These are phyloP conservation scores for Colletotrichum liaoningense DNA, from an alignment of 2,329 filamentous ascomycete species.

Conservation along the genomic window DNA sequence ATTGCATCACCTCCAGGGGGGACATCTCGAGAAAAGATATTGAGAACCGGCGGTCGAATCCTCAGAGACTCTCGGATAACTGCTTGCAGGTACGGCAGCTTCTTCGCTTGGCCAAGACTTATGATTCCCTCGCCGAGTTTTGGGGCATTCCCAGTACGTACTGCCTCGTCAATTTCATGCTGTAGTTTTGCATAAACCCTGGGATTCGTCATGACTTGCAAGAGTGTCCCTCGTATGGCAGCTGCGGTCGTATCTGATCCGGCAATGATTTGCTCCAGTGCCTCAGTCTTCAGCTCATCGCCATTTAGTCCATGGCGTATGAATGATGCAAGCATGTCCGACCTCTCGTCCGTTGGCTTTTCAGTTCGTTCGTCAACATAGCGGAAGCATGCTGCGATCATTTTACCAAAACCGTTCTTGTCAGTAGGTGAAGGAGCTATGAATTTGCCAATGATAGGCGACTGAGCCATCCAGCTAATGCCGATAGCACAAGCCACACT, in stretches of 20 bases:
- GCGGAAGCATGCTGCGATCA: slow-evolving; percentile 45
- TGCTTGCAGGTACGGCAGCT: slow-evolving; percentile 49
- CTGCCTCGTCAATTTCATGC: slow-evolving; percentile 53
- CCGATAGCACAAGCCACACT: slow-evolving; percentile 43
- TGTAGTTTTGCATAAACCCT: slow-evolving; percentile 54
- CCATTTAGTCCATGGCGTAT: slow-evolving; percentile 41
- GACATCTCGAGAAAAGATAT: slow-evolving; percentile 40
- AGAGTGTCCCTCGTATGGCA: slow-evolving; percentile 57
- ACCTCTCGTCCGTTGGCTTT: slow-evolving; percentile 35
- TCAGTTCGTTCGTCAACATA: slow-evolving; percentile 42
- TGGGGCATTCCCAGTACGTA: slow-evolving; percentile 36
- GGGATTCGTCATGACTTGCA: slow-evolving; percentile 59
- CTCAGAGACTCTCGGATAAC: slow-evolving; percentile 53
- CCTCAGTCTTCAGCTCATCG: slow-evolving; percentile 43
- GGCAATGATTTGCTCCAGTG: slow-evolving; percentile 50
- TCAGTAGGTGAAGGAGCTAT: slow-evolving; percentile 44
- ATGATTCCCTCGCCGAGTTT: slow-evolving; percentile 38
- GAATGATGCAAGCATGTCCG: slow-evolving; percentile 46
- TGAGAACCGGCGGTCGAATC: slow-evolving; percentile 39
- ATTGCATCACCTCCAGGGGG: slow-evolving; percentile 37
- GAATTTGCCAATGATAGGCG: slow-evolving; percentile 42
- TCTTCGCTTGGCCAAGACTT: slow-evolving; percentile 41
- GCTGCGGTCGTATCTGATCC: slow-evolving; percentile 68
- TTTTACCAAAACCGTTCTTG: slow-evolving; percentile 47
- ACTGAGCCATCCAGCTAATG: slow-evolving; percentile 45